Percentiles rank a stretch among this genome's conserved stretches.
Conservation (phyloP, 2,329 filamentous ascomycete species). For the Claviceps maximensis region DNA sequence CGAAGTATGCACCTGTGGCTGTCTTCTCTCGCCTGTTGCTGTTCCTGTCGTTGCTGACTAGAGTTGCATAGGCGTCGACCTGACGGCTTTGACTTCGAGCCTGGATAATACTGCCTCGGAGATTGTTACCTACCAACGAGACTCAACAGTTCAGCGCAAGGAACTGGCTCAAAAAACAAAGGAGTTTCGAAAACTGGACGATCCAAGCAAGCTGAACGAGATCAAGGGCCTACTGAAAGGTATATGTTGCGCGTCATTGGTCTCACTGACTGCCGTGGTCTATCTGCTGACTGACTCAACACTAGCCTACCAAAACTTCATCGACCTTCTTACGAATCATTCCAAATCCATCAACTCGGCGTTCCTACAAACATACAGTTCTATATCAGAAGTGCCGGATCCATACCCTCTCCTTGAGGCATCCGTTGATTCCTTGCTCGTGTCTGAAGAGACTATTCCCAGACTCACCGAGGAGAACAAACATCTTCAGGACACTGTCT, state of each 20-base stretch:
- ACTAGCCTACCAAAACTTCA: slow-evolving; percentile 88
- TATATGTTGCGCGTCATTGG: slow-evolving; percentile 18
- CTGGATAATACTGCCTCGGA: slow-evolving; percentile 92
- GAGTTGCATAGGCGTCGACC: slow-evolving; percentile 57
- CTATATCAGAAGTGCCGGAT: slow-evolving; percentile 88
- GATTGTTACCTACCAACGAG: slow-evolving; percentile 82
- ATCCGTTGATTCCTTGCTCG: slow-evolving; percentile 83
- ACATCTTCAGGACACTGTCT: slow-evolving; percentile 67
- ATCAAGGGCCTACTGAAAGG: slow-evolving; percentile 84
- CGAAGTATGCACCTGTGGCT: slow-evolving; percentile 48
- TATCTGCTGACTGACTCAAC: slow-evolving; percentile 10
- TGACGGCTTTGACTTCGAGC: slow-evolving; percentile 68
- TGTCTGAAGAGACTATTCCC: slow-evolving; percentile 84
- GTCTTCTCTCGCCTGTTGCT: neutral
- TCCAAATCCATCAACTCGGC: slow-evolving; percentile 88
- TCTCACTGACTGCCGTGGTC: too few relatives aligned
- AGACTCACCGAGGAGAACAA: slow-evolving; percentile 81
- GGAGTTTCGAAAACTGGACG: slow-evolving; percentile 88
- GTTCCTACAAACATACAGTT: slow-evolving; percentile 85
- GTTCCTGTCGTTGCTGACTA: neutral
- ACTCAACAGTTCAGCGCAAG: slow-evolving; percentile 91
- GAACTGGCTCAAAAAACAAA: slow-evolving; percentile 99
- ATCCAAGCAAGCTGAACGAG: slow-evolving; percentile 72
- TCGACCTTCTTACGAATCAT: slow-evolving; percentile 90
- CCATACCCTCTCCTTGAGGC: slow-evolving; percentile 94